A percentile compares a stretch with the other conserved stretches of the same genome.
Evolutionary conservation across 2,329 filamentous ascomycete species (phyloP).

Genomic region (Fusarium penzigii): DNA sequence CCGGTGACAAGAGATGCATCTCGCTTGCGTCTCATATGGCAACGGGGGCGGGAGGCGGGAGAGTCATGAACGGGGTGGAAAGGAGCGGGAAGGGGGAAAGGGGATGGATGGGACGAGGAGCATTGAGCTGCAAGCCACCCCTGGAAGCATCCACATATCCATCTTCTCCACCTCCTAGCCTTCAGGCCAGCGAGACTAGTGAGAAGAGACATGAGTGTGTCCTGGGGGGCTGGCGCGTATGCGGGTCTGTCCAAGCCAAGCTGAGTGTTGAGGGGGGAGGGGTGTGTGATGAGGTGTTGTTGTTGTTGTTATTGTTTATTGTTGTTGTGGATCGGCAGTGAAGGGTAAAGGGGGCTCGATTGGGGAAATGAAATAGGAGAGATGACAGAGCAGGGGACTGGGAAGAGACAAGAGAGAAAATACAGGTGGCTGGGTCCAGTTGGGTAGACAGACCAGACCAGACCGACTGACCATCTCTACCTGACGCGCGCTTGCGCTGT

Average conservation of each 20-base stretch:
- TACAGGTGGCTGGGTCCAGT: neutral
- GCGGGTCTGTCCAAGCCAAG: conserved; percentile 19
- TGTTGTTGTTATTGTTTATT: conserved; percentile 1
- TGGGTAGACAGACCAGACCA: no score
- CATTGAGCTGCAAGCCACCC: no score
- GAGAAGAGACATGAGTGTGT: conserved; percentile 1
- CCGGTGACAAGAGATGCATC: no score
- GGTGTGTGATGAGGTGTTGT: conserved; percentile 18
- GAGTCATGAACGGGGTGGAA: conserved; percentile 31
- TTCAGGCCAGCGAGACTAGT: conserved; percentile 28
- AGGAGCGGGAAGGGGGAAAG: no score
- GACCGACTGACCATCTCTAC: neutral
- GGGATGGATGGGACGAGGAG: no score
- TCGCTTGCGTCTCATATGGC: conserved; percentile 35
- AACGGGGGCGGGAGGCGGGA: conserved; percentile 26
- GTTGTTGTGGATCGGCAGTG: no score
- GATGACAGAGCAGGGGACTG: conserved; percentile 23
- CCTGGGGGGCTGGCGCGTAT: conserved; percentile 6
- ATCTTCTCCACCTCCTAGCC: conserved; percentile 22
- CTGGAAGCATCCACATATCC: no score
- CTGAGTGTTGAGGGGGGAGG: conserved; percentile 18
- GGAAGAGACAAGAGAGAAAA: conserved; percentile 6
- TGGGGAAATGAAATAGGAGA: conserved; percentile 15
- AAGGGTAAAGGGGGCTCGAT: conserved; percentile 1
- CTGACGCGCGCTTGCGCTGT: conserved; percentile 21